Conservation (phyloP, 805 yeast species). For the Wickerhamiella azyma region DNA sequence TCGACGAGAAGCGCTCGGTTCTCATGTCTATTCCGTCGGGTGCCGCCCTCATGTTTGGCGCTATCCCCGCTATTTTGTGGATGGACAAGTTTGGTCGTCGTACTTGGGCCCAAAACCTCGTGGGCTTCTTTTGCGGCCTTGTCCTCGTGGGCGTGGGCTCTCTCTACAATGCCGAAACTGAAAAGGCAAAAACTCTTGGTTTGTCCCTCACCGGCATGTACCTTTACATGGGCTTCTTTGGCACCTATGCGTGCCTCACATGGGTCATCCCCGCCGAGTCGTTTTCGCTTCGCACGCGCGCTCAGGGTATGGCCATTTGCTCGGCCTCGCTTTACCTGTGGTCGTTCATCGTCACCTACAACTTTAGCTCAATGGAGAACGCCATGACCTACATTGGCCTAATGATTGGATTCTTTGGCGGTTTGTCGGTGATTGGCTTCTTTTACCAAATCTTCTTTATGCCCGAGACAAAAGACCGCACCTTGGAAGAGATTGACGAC, state of each 20-base stretch:
- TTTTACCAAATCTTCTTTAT: slow-evolving; percentile 34
- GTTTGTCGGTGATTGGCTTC: slow-evolving; percentile 44
- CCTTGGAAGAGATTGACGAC: slow-evolving; percentile 60
- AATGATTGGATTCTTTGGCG: slow-evolving; percentile 54
- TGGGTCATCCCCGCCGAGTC: slow-evolving; percentile 60
- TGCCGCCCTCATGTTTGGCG: slow-evolving; percentile 46
- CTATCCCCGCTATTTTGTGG: slow-evolving; percentile 48
- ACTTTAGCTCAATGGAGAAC: slow-evolving; percentile 41
- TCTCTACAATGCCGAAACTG: slow-evolving; percentile 24
- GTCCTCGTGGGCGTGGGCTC: slow-evolving; percentile 43
- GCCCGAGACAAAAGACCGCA: slow-evolving; percentile 61
- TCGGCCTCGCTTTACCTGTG: slow-evolving; percentile 41
- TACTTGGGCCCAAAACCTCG: slow-evolving; percentile 45
- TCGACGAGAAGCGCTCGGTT: slow-evolving; percentile 37
- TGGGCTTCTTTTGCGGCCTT: slow-evolving; percentile 46
- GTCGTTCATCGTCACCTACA: slow-evolving; percentile 51
- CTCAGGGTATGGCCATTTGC: slow-evolving; percentile 52
- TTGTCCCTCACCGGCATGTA: slow-evolving; percentile 49
- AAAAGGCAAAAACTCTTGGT: slow-evolving; percentile 39
- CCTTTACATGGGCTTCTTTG: slow-evolving; percentile 52
- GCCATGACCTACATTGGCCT: slow-evolving; percentile 51
- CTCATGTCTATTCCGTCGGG: slow-evolving; percentile 62
- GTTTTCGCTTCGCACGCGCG: slow-evolving; percentile 44
- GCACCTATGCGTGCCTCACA: slow-evolving; percentile 51
- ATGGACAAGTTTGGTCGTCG: slow-evolving; percentile 32